Percentiles rank a stretch among this genome's conserved stretches.
These are phyloP conservation scores for Rhododendron ferrugineum DNA, from an alignment of 148 eudicot species.

Conservation along the genomic window DNA sequence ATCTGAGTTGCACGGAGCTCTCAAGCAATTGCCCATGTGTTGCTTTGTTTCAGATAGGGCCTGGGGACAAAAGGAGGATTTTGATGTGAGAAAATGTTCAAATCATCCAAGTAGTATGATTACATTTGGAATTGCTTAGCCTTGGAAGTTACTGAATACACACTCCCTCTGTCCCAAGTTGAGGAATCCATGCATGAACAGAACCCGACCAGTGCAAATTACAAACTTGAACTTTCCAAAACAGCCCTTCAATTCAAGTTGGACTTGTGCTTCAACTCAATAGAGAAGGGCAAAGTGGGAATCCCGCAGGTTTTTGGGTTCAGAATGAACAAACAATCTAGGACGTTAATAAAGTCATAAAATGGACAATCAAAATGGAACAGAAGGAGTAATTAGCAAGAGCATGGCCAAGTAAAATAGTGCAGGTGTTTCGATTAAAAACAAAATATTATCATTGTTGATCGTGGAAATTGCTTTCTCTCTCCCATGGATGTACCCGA, in stretches of 20 bases:
- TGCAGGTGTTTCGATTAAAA: not conserved
- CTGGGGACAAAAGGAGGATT: not conserved
- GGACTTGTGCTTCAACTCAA: no score
- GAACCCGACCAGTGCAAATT: not conserved
- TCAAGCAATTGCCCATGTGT: slow-evolving; percentile 22
- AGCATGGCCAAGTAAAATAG: not conserved
- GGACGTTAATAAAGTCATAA: no score
- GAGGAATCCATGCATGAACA: no score
- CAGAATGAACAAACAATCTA: no score
- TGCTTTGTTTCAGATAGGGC: slow-evolving; percentile 24
- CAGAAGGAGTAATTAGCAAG: not conserved
- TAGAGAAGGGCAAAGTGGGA: not conserved
- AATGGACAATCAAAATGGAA: no score
- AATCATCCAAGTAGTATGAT: not conserved
- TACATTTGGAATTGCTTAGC: not conserved
- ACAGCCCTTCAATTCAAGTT: not conserved
- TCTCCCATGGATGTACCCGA: no score
- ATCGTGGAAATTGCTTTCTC: no score
- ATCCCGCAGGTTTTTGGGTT: not conserved
- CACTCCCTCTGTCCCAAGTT: no score
- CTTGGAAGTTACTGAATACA: no score
- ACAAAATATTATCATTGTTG: no score
- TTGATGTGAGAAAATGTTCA: not conserved
- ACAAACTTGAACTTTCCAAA: not conserved
- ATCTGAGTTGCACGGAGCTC: slow-evolving; percentile 35